Evolutionary conservation across 2,329 filamentous ascomycete genomes (phyloP).

Genomic region (Karstenula rhodostoma): DNA sequence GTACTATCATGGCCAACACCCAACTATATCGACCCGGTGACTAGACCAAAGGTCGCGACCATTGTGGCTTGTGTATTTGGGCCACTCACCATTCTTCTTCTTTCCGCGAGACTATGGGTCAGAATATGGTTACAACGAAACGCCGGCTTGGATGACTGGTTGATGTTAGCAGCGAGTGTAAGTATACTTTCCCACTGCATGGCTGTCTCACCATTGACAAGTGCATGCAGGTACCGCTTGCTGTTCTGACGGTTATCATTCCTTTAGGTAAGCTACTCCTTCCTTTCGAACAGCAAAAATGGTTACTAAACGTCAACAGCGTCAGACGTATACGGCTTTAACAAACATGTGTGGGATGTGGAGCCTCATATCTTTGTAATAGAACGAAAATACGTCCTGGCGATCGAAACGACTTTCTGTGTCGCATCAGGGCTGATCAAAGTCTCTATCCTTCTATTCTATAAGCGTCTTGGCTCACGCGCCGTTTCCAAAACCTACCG

Average conservation of each 20-base stretch:
- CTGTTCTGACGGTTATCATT: conserved; percentile 30
- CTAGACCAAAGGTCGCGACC: conserved; percentile 28
- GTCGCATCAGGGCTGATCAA: conserved; percentile 41
- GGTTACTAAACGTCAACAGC: conserved; percentile 26
- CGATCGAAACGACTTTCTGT: conserved; percentile 37
- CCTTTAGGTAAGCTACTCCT: conserved; percentile 26
- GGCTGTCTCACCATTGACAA: conserved; percentile 17
- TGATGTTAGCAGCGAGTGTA: conserved; percentile 38
- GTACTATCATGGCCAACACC: conserved; percentile 34
- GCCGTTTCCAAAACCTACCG: conserved; percentile 35
- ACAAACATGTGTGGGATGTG: conserved; percentile 41
- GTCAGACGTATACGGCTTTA: conserved; percentile 26
- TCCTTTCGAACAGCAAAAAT: neutral
- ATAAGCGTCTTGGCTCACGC: conserved; percentile 37
- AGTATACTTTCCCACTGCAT: neutral
- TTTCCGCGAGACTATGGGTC: conserved; percentile 40
- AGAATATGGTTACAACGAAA: conserved; percentile 35
- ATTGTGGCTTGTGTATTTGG: conserved; percentile 32
- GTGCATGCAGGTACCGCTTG: conserved; percentile 24
- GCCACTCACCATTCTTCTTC: conserved; percentile 31
- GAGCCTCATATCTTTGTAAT: conserved; percentile 23
- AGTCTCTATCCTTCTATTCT: conserved; percentile 45
- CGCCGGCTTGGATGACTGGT: conserved; percentile 41
- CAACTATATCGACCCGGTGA: conserved; percentile 34
- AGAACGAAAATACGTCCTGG: conserved; percentile 39